Conservation (phyloP, 805 yeast genomes). For the Candida maltosa region DNA sequence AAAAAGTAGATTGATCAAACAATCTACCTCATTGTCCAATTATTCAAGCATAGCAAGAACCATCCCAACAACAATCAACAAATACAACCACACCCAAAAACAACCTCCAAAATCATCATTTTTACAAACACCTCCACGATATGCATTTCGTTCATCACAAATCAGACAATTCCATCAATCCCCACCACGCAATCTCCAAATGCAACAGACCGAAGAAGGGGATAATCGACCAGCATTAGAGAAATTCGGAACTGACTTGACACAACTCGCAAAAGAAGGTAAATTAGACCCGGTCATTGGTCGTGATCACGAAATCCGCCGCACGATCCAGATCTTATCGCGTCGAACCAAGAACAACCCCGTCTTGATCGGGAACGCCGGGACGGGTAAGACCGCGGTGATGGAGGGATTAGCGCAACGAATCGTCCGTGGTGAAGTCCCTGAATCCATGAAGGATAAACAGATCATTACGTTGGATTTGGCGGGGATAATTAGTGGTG, state of each 20-base stretch:
- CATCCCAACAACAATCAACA: conserved; percentile 2
- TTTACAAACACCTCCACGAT: background rate
- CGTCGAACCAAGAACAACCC: conserved; percentile 95
- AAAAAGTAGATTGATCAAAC: conserved; percentile 1
- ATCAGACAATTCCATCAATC: conserved; percentile 20
- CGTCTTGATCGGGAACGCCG: conserved; percentile 91
- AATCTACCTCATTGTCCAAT: conserved; percentile 1
- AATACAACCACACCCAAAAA: background rate
- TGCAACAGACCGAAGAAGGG: conserved; percentile 38
- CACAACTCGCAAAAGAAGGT: conserved; percentile 83
- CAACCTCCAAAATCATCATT: background rate
- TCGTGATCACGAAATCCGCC: conserved; percentile 88
- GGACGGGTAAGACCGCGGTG: conserved; percentile 96
- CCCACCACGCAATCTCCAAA: conserved; percentile 24
- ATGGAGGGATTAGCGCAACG: conserved; percentile 97
- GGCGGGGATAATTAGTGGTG: conserved; percentile 89
- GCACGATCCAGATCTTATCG: conserved; percentile 89
- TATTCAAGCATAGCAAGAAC: background rate
- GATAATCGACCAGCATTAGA: conserved; percentile 73
- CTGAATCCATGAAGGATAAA: conserved; percentile 88
- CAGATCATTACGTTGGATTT: conserved; percentile 79
- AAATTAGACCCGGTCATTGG: conserved; percentile 96
- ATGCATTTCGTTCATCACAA: background rate
- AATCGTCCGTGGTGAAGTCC: conserved; percentile 87
- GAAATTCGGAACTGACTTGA: conserved; percentile 80